Evolutionary conservation across 352 stramenopile species (phyloP).

Genomic region (Thalassiosira hispida): DNA sequence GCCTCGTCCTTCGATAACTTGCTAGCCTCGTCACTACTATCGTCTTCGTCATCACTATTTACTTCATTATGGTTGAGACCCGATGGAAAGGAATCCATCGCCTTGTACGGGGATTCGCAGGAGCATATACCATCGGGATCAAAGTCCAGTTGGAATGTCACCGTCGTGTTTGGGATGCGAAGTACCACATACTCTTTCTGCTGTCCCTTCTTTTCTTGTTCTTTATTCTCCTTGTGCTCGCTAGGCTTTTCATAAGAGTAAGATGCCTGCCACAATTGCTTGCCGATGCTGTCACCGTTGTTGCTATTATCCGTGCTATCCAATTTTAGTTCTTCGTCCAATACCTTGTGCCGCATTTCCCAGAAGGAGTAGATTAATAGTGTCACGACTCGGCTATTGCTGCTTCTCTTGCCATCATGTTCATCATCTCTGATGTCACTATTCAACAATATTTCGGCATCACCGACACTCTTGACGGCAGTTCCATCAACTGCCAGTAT

Average conservation of each 20-base stretch:
- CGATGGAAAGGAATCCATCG: conserved; percentile 5
- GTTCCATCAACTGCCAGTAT: conserved; percentile 27
- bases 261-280: conserved; percentile 11
- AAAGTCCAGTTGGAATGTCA: conserved; percentile 34
- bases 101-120: conserved; percentile 23
- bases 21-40: not conserved
- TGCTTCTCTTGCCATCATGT: not conserved
- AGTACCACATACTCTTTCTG: conserved; percentile 24
- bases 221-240: not conserved
- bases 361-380: conserved; percentile 35
- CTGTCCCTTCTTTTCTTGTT: not conserved
- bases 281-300: not conserved
- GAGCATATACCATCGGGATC: conserved; percentile 33
- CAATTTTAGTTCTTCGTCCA: conserved; percentile 11
- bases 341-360: conserved; percentile 21
- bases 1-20: conserved; percentile 6
- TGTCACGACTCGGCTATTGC: conserved; percentile 11
- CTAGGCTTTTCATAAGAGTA: not conserved
- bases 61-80: not conserved
- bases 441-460: not conserved
- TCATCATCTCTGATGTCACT: not conserved
- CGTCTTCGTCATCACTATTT: not conserved
- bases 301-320: not conserved
- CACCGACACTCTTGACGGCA: conserved; percentile 1
- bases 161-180: conserved; percentile 16